These are phyloP conservation scores for Phytophthora aleatoria DNA, from an alignment of 352 stramenopile species.

Conservation along the genomic window DNA sequence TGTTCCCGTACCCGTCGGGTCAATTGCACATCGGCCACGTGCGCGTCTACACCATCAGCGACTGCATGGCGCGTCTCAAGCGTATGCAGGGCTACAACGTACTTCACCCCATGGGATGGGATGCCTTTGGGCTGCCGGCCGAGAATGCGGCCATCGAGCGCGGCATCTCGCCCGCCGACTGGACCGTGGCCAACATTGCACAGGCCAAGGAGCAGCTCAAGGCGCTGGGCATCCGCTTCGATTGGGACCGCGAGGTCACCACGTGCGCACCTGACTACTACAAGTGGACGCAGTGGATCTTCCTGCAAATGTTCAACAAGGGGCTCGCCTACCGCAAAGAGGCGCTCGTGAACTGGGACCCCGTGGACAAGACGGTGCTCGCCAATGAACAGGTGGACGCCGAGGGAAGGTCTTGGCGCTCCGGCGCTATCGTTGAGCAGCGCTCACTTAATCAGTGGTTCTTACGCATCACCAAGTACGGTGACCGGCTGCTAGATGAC, in stretches of 20 bases:
- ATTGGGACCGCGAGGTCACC: conserved; percentile 98
- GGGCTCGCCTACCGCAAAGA: conserved; percentile 96
- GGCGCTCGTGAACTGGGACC: conserved; percentile 99
- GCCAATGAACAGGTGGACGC: conserved; percentile 98
- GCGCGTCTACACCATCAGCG: conserved; percentile 99
- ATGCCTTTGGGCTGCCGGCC: conserved; percentile 99
- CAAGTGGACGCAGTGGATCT: conserved; percentile 99
- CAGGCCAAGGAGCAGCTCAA: conserved; percentile 97
- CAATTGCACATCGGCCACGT: conserved; percentile 99
- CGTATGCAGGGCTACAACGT: conserved; percentile 97
- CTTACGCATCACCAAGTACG: conserved; percentile 98
- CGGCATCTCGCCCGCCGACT: conserved; percentile 94
- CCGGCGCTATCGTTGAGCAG: conserved; percentile 94
- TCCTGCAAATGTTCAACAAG: conserved; percentile 96
- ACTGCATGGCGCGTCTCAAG: conserved; percentile 97
- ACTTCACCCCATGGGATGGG: conserved; percentile 99
- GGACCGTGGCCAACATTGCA: conserved; percentile 97
- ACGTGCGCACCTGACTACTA: conserved; percentile 98
- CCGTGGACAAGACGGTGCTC: conserved; percentile 98
- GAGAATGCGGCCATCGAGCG: conserved; percentile 99
- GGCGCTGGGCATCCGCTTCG: conserved; percentile 96
- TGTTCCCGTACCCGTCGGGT: conserved; percentile 99
- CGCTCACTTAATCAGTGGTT: conserved; percentile 97
- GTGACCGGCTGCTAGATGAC: conserved; percentile 94
- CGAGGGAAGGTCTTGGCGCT: conserved; percentile 96